Evolutionary conservation across 2,329 filamentous ascomycete genomes (phyloP).

Genomic region (Fusarium denticulatum): DNA sequence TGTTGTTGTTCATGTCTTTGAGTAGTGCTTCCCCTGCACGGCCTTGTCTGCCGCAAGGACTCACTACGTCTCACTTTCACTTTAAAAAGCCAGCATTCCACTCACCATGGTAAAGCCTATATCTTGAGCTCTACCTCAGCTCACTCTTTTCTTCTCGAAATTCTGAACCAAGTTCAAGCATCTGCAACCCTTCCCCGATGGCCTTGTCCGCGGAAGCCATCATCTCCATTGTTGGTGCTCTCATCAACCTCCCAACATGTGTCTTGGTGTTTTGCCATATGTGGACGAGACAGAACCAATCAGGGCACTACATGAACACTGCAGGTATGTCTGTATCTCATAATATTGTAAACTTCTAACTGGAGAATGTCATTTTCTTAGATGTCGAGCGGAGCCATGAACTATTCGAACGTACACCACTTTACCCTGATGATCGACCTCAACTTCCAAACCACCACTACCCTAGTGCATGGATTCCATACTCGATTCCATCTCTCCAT

Average conservation of each 20-base stretch:
- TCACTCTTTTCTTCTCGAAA: neutral
- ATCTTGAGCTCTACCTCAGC: neutral
- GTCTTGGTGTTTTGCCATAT: constrained; percentile 3
- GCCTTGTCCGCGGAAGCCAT: neutral
- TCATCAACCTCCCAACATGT: constrained; percentile 4
- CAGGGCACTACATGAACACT: neutral
- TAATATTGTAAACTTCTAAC: neutral
- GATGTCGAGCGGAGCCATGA: neutral
- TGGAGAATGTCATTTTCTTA: neutral
- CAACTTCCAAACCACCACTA: too few relatives aligned
- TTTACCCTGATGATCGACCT: neutral
- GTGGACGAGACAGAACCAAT: neutral
- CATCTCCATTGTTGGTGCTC: neutral
- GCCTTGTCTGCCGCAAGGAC: neutral
- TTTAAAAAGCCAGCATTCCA: neutral
- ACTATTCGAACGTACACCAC: neutral
- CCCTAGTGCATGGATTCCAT: neutral
- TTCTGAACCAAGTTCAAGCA: neutral
- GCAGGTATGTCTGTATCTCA: neutral
- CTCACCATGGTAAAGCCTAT: neutral
- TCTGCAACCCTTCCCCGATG: neutral
- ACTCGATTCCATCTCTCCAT: neutral
- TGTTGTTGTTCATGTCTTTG: neutral
- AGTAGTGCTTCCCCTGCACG: neutral
- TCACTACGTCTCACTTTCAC: neutral